Conservation (phyloP, 2,329 filamentous ascomycete species). For the Metarhizium brunneum region DNA sequence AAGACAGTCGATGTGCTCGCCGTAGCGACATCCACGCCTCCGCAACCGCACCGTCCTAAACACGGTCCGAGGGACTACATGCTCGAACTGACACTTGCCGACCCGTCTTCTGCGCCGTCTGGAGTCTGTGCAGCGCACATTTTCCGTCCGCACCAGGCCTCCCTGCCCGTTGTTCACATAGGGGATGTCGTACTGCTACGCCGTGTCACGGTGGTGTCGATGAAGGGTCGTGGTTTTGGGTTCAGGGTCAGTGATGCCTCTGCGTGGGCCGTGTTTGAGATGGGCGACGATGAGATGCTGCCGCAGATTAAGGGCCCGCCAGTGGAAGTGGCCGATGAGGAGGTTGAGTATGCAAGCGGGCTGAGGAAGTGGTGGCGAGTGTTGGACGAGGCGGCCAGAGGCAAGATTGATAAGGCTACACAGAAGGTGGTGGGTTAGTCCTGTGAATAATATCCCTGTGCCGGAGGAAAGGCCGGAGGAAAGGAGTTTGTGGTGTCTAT, state of each 20-base stretch:
- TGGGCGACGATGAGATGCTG: slow-evolving; percentile 25
- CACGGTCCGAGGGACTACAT: slow-evolving; percentile 50
- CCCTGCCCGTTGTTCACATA: slow-evolving; percentile 42
- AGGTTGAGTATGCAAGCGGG: slow-evolving; percentile 37
- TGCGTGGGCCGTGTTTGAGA: slow-evolving; percentile 54
- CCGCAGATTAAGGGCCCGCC: slow-evolving; percentile 51
- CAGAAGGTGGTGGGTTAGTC: slow-evolving; percentile 16
- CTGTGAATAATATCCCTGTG: background rate
- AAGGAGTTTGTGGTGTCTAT: background rate
- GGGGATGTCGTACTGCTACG: slow-evolving; percentile 52
- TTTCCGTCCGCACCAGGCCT: slow-evolving; percentile 48
- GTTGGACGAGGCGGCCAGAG: slow-evolving; percentile 36
- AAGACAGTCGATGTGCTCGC: slow-evolving; percentile 45
- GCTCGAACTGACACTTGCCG: slow-evolving; percentile 47
- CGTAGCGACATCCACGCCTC: slow-evolving; percentile 41
- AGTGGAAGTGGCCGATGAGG: slow-evolving; percentile 43
- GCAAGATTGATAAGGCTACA: slow-evolving; percentile 39
- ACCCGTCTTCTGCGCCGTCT: slow-evolving; percentile 42
- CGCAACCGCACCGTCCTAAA: slow-evolving; percentile 44
- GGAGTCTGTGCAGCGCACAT: slow-evolving; percentile 45
- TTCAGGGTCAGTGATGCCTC: slow-evolving; percentile 45
- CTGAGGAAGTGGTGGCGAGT: slow-evolving; percentile 40
- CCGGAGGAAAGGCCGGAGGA: background rate
- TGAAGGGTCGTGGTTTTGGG: slow-evolving; percentile 46
- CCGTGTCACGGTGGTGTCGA: slow-evolving; percentile 42